Evolutionary conservation across 345 rosid species (phyloP), one percentile per base, ranked within the genome.

Genomic region (Eutrema yunnanense): DNA sequence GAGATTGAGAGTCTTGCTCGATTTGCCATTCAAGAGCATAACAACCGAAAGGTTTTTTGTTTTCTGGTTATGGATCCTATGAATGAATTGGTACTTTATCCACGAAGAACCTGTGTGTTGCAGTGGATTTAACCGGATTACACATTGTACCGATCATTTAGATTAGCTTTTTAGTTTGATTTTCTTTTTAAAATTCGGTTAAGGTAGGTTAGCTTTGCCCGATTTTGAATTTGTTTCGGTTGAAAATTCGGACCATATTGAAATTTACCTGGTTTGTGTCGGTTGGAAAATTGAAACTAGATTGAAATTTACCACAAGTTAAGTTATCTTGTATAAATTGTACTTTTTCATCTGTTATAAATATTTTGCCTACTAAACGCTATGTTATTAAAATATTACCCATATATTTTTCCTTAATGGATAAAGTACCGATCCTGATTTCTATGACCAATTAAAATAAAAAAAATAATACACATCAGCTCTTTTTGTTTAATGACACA

Each of bases 81-180:
- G n/a, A n/a, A n/a, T n/a, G 73, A 1, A 95, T 44, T 3, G 99
- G 92, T 7, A 95, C 94, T 74, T 69, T 78, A 38, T 95, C 98
- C 54, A 87, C 91, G 22, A 90, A 84, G 40, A 90, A 95, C 78
- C 97, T 94, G 88, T 50, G 38, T 16, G 63, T 56, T 54, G 37
- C 38, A 62, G 56, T 71, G 8, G 9, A 38, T 42, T 32, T 0
- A 65, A 57, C 62, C 79, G 70, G 52, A 8, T 75, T 62, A 75
- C 5, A 7, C 57, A 1, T 50, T 59, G 38, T 19, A 59, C 40
- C 42, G 14, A 11, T 9, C 22, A 4, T 1, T 44, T 10, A 46
- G 53, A 33, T 43, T 46, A 64, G 26, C 22, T 36, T 2, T 10
- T 16, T 29, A 14, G 11, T 40, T 67, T 16, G 51, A 41, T 41